Percentiles rank a stretch among this genome's conserved stretches.
Conservation (phyloP, 345 rosid species). For the Passiflora organensis region DNA sequence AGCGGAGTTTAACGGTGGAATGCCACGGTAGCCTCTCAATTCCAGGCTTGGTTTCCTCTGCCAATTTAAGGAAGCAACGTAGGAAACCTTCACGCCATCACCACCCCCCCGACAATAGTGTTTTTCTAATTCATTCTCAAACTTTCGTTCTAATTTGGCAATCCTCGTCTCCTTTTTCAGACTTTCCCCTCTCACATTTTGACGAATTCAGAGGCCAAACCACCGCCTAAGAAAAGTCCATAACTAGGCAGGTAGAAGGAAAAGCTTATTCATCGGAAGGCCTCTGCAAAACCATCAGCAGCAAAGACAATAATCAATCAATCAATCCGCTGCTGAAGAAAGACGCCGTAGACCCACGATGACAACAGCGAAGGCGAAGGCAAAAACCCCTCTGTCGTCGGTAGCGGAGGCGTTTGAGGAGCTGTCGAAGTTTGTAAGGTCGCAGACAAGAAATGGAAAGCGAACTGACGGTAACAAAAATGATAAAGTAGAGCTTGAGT, state of each 20-base stretch:
- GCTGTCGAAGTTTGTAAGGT: constrained; percentile 32
- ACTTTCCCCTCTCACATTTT: neutral
- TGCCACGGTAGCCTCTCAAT: neutral
- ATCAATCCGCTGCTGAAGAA: neutral
- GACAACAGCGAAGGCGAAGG: neutral
- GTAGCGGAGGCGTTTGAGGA: constrained; percentile 62
- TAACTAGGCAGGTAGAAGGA: neutral
- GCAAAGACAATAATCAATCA: neutral
- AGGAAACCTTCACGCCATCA: neutral
- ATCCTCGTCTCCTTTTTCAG: neutral
- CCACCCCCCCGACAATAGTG: neutral
- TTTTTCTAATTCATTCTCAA: neutral
- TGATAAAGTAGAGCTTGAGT: constrained; percentile 7
- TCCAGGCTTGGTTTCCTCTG: neutral
- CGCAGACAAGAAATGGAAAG: constrained; percentile 1
- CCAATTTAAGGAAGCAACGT: neutral
- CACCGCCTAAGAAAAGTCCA: neutral
- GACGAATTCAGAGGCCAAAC: neutral
- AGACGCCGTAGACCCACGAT: neutral
- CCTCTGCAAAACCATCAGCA: neutral
- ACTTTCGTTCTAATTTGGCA: neutral
- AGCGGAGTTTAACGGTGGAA: constrained; percentile 9
- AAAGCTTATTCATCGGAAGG: neutral
- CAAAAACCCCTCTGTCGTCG: constrained; percentile 33
- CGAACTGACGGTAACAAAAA: neutral